phyloP scores from a whole-genome alignment of 2,329 filamentous ascomycete genomes.

The Penicillium psychrosexuale region DNA sequence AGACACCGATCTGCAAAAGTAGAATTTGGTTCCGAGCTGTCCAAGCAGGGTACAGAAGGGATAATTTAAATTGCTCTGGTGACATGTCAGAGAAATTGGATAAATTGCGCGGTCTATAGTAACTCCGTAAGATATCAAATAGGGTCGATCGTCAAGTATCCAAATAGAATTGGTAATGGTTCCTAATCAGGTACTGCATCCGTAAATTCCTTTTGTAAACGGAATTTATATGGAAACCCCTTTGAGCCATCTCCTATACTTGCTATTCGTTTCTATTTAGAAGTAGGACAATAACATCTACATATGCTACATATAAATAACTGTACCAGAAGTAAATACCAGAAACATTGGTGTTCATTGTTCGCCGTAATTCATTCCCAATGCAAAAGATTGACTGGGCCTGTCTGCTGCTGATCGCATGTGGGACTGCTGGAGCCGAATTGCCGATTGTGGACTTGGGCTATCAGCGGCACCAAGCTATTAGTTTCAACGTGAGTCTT shows the following conservation, averaged over 20 bases:
- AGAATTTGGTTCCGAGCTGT: too few relatives aligned
- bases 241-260: background rate
- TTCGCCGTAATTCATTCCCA: background rate
- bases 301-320: background rate
- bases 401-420: background rate
- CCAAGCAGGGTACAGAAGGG: too few relatives aligned
- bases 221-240: background rate
- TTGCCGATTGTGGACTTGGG: background rate
- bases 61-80: too few relatives aligned
- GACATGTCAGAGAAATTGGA: too few relatives aligned
- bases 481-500: background rate
- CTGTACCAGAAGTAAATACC: background rate
- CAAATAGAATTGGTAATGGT: too few relatives aligned
- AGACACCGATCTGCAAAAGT: too few relatives aligned
- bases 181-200: too few relatives aligned
- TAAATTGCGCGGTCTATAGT: too few relatives aligned
- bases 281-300: background rate
- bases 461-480: background rate
- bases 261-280: background rate
- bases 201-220: background rate
- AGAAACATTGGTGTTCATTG: background rate
- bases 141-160: too few relatives aligned
- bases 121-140: too few relatives aligned
- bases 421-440: background rate
- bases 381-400: background rate